Evolutionary conservation across 768 basidiomycete species (phyloP).

Genomic region (Naganishia vaughanmartiniae): DNA sequence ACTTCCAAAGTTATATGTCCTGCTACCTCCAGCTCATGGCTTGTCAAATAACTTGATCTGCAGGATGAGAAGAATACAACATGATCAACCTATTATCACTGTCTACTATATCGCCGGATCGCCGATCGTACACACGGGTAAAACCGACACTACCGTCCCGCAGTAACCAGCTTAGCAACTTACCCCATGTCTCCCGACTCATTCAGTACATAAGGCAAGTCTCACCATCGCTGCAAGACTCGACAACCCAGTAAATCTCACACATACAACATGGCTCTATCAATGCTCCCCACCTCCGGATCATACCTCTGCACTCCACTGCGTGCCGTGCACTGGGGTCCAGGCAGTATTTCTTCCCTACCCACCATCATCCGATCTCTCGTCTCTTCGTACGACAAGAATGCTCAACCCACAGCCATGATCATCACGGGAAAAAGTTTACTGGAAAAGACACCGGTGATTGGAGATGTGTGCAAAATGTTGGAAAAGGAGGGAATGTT

Average conservation of each 20-base stretch:
- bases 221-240: neutral
- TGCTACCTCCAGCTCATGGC: no score
- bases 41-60: no score
- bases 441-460: slow-evolving; percentile 66
- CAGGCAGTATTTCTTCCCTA: slow-evolving; percentile 65
- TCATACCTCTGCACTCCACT: slow-evolving; percentile 68
- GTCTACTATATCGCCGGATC: no score
- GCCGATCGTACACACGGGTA: no score
- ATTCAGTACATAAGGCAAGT: neutral
- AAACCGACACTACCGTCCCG: no score
- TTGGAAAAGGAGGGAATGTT: slow-evolving; percentile 63
- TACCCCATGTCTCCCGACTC: no score
- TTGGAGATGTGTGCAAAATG: slow-evolving; percentile 60
- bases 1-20: no score
- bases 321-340: slow-evolving; percentile 69
- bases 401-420: slow-evolving; percentile 57
- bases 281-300: slow-evolving; percentile 51
- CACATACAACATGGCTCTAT: neutral
- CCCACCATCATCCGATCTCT: slow-evolving; percentile 62
- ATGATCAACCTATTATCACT: no score
- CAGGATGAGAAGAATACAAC: no score
- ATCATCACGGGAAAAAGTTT: slow-evolving; percentile 71
- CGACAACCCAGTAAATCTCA: neutral
- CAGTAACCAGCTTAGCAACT: no score
- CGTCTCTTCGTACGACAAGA: slow-evolving; percentile 53